A percentile compares a stretch with the other conserved stretches of the same genome.
These are phyloP conservation scores for Rhynchospora pubera DNA, from an alignment of 176 grass and related monocot genomes.

Conservation along the genomic window DNA sequence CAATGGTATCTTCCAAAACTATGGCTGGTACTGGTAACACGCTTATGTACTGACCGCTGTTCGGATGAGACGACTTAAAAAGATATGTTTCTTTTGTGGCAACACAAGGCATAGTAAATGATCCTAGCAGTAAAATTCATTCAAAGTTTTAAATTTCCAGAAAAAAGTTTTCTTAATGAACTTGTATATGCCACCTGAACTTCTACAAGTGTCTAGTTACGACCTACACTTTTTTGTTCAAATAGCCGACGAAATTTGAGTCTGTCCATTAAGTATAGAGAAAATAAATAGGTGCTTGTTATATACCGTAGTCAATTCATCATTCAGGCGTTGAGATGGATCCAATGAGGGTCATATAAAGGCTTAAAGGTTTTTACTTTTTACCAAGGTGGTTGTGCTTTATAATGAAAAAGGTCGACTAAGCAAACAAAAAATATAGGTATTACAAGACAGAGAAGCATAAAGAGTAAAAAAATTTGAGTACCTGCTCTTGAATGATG, in stretches of 20 bases:
- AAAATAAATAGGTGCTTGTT: background rate
- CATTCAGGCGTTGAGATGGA: background rate
- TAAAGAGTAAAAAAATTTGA: background rate
- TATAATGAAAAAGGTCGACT: background rate
- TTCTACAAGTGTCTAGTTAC: background rate
- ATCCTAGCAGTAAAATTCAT: too few relatives aligned
- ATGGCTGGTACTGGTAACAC: too few relatives aligned
- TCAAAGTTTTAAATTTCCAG: too few relatives aligned
- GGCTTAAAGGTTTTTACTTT: background rate
- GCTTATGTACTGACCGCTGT: too few relatives aligned
- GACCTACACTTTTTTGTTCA: background rate
- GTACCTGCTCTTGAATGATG: constrained; percentile 97
- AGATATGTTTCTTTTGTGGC: too few relatives aligned
- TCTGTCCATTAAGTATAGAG: background rate
- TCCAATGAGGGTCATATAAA: background rate
- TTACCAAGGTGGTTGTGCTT: background rate
- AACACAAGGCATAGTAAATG: too few relatives aligned
- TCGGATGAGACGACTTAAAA: too few relatives aligned
- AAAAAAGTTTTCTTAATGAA: background rate
- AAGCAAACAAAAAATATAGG: background rate
- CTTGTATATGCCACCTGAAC: background rate
- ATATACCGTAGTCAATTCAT: background rate
- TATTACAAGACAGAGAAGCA: background rate
- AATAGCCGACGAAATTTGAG: background rate
- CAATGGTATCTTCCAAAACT: too few relatives aligned